Evolutionary conservation across 73 alveolate species (phyloP), one percentile per base, ranked within the genome.

Genomic region (Stentor coeruleus): DNA sequence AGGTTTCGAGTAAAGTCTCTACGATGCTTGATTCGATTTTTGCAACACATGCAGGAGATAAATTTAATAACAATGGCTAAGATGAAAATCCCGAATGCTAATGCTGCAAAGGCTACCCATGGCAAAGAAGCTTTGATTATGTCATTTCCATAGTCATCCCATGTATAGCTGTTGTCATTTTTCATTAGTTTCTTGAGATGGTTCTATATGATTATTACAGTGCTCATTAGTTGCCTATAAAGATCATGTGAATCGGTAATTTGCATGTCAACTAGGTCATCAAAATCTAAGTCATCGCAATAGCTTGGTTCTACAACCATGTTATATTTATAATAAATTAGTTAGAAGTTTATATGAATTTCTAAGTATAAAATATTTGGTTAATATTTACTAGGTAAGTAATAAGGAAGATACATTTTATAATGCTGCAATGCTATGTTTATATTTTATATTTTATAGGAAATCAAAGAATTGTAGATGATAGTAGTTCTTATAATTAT

Each of bases 141-240:
- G 33, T 66, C 79, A 20, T 66, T 20, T 2, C 15, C 79, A 66
- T 66, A 66, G 2, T 66, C 79, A 2, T 66, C n/a, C 79, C 79
- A 66, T 28, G n/a, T 33, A 2, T 66, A 66, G 79, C 79, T 66
- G 33, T 33, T 31, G 0, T 2, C 33, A 14, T 31, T 26, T 1
- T 20, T 66, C 79, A 66, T 66, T 14, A 66, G 49, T 33, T 66
- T 66, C 33, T 66, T 31, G 37, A 66, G 79, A 66, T 66, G 79
- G 33, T 66, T 66, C 79, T 66, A 66, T 11, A 26, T 66, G 33
- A 31, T 33, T 26, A 14, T 66, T 66, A 66, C 79, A 26, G 66
- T 49, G 6, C 66, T 20, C 6, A 49, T 49, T 20, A 49, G 66
- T 20, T 6, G 20, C 20, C 66, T 49, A 49, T 49, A 49, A 49